These are phyloP conservation scores for Paraphoma chrysanthemicola DNA, from an alignment of 2,329 filamentous ascomycete species.

Conservation along the genomic window DNA sequence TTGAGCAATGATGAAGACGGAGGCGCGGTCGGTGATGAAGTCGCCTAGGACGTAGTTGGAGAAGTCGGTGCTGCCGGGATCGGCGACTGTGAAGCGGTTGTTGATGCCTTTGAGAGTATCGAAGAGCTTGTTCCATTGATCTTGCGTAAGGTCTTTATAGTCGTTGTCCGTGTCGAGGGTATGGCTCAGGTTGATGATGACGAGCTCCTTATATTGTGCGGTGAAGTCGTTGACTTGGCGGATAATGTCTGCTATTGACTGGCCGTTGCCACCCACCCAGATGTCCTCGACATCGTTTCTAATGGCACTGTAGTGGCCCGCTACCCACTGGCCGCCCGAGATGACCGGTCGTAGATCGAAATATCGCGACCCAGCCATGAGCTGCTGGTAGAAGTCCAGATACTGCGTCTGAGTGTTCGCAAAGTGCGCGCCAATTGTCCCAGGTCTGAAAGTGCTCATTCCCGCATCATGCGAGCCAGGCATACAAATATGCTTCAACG, in stretches of 20 bases:
- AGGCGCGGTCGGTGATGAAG: conserved; percentile 46
- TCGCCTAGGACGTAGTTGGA: conserved; percentile 41
- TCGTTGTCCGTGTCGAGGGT: conserved; percentile 51
- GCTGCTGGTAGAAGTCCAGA: conserved; percentile 54
- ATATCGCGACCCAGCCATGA: conserved; percentile 55
- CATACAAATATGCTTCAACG: conserved; percentile 56
- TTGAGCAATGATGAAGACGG: conserved; percentile 46
- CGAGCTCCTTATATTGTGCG: conserved; percentile 52
- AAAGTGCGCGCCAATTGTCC: conserved; percentile 49
- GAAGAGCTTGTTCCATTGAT: conserved; percentile 54
- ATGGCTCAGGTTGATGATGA: conserved; percentile 58
- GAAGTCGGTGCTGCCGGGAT: conserved; percentile 37
- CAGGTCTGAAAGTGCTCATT: conserved; percentile 53
- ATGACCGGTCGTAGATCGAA: conserved; percentile 58
- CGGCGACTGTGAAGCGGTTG: conserved; percentile 44
- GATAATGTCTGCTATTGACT: conserved; percentile 53
- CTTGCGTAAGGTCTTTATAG: conserved; percentile 47
- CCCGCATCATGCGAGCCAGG: conserved; percentile 59
- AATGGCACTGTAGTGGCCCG: conserved; percentile 49
- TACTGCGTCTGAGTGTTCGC: conserved; percentile 57
- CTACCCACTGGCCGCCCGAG: conserved; percentile 50
- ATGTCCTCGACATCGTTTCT: conserved; percentile 43
- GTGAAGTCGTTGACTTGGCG: conserved; percentile 57
- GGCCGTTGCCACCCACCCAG: conserved; percentile 56
- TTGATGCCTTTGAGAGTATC: conserved; percentile 51